Evolutionary conservation across 805 yeast genomes (phyloP).

Genomic region (Candida argentea): DNA sequence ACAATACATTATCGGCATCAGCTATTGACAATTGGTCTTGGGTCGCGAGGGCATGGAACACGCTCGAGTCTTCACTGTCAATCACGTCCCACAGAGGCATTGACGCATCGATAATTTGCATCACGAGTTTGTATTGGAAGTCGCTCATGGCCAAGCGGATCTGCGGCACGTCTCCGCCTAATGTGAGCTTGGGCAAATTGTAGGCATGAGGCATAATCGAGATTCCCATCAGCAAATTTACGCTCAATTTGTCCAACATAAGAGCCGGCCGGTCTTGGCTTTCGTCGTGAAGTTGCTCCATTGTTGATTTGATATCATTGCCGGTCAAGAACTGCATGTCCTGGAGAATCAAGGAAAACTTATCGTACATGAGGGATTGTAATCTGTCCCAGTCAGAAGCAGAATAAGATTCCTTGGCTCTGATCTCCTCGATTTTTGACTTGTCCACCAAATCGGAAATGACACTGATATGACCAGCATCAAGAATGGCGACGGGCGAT

Average conservation of each 20-base stretch:
- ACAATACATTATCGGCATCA: constrained; percentile 6
- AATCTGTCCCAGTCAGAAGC: constrained; percentile 67
- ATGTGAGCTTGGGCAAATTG: constrained; percentile 58
- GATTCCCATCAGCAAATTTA: constrained; percentile 66
- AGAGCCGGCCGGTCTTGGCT: constrained; percentile 38
- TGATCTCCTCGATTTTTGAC: constrained; percentile 56
- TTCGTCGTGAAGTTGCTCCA: constrained; percentile 52
- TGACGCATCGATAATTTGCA: constrained; percentile 63
- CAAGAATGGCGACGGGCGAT: constrained; percentile 84
- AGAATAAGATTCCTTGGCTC: constrained; percentile 47
- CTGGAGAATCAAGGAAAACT: constrained; percentile 62
- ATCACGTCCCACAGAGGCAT: constrained; percentile 42
- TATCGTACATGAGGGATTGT: constrained; percentile 80
- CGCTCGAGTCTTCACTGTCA: constrained; percentile 23
- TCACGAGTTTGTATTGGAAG: constrained; percentile 78
- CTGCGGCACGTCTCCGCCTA: constrained; percentile 69
- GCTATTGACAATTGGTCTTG: constrained; percentile 11
- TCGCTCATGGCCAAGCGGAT: constrained; percentile 71
- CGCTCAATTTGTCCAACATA: constrained; percentile 65
- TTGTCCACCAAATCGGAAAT: constrained; percentile 71
- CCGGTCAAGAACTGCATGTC: constrained; percentile 89
- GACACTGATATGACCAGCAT: constrained; percentile 91
- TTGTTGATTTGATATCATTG: constrained; percentile 65
- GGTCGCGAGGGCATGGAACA: constrained; percentile 24
- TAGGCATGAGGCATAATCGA: constrained; percentile 79